A percentile compares a stretch with the other conserved stretches of the same genome.
phyloP scores from a whole-genome alignment of 1,284 basidiomycete genomes.

The Megacollybia platyphylla region DNA sequence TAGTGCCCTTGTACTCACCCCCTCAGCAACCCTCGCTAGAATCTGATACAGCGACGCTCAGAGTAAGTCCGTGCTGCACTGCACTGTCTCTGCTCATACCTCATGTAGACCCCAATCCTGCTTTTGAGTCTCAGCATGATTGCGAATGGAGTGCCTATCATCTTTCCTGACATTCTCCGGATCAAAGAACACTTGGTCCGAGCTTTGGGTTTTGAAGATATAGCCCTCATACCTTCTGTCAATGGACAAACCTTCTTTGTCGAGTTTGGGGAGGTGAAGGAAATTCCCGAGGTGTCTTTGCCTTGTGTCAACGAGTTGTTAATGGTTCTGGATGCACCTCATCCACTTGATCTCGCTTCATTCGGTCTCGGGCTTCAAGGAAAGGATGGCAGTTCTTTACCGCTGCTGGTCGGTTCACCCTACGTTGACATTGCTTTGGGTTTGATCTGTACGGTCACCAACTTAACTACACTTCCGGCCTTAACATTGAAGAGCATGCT shows the following conservation, averaged over 20 bases:
- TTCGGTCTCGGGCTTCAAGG: constrained; percentile 34
- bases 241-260: constrained; percentile 39
- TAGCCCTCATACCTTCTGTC: constrained; percentile 28
- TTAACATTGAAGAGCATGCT: constrained; percentile 43
- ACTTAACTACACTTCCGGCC: constrained; percentile 32
- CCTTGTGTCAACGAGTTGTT: constrained; percentile 48
- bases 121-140: constrained; percentile 51
- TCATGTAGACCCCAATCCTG: constrained; percentile 36
- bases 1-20: too few species aligned
- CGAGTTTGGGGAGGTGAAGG: constrained; percentile 30
- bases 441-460: constrained; percentile 29
- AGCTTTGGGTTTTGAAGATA: constrained; percentile 39
- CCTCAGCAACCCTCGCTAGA: too few species aligned
- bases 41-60: not conserved
- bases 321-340: constrained; percentile 43
- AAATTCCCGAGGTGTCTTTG: constrained; percentile 28
- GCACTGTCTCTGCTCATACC: not conserved
- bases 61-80: not conserved
- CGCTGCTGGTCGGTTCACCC: constrained; percentile 43
- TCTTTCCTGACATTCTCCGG: constrained; percentile 37
- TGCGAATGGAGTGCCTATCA: constrained; percentile 42
- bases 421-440: constrained; percentile 48
- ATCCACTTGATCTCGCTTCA: constrained; percentile 30
- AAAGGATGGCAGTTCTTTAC: constrained; percentile 27
- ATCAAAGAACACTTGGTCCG: constrained; percentile 49